Evolutionary conservation across 2,329 filamentous ascomycete species (phyloP), one percentile per base, ranked within the genome.

Genomic region (Aspergillus proliferans): DNA sequence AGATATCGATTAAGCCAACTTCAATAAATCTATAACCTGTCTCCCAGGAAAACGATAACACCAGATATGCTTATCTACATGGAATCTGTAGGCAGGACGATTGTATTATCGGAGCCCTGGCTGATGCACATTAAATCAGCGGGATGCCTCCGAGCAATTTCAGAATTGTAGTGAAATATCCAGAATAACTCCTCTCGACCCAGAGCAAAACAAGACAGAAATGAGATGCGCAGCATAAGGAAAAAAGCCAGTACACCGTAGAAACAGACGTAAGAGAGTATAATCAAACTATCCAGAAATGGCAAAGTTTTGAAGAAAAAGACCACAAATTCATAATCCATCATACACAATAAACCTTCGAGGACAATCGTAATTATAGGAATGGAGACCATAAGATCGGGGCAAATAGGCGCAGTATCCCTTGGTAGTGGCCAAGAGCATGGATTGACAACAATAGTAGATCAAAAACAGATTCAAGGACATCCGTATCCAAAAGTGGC

Each of bases 41-140:
- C 51, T 60, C 49, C 56, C 58, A 60, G 47, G 36, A 58, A 60
- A 52, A 52, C 41, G 51, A 56, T 49, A 66, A 67, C 64, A 63
- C 68, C 66, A 54, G 58, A 60, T 58, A 69, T 69, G 66, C 66
- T 66, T 62, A 69, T 69, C 66, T 69, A 69, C 66, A 69, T 64
- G 56, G 59, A 63, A 49, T 50, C 62, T 62, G 58, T 66, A 46
- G 53, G 52, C 61, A 58, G 56, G 58, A 61, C 63, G 58, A 61
- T 55, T 62, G 58, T 65, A 61, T 19, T 62, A 57, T 60, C 61
- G 58, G 57, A 55, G 50, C 51, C 57, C 59, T 54, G 47, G 43
- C 55, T 52, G 54, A 54, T 52, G 49, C 49, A 51, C 50, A 49
- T 51, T 53, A 49, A 47, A 57, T 58, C 53, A 58, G 47, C 47